Evolutionary conservation across 2,329 filamentous ascomycete species (phyloP), one percentile per base, ranked within the genome.

Genomic region (Cladosporium sp.): DNA sequence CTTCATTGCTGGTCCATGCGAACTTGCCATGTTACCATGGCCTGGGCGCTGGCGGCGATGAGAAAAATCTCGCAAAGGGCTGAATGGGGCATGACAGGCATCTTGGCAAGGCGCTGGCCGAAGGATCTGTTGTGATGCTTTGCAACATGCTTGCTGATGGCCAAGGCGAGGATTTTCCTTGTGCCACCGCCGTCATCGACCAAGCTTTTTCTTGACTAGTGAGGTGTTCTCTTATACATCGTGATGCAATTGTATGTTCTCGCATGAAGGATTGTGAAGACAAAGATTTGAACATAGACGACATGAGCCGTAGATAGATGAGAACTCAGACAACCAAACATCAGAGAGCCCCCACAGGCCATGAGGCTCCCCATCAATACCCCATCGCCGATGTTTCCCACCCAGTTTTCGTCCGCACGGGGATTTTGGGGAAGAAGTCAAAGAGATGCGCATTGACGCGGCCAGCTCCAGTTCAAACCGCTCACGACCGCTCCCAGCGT

Each of bases 151-250:
- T 27, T 27, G 22, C 22, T 27, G 4, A 27, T 27, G 43, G 43
- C 43, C 43, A 47, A 47, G 43, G 43, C 43, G 43, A 37, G 8
- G 17, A 45, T 39, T 34, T 47, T 47, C 22, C 20, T 27, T 41
- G 45, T 41, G 45, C 45, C 45, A 41, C 37, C 27, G 13, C 24
- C 45, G 45, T 48, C 45, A 48, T 41, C 37, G 27, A 41, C 24
- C 37, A 48, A 40, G 45, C 37, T 34, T 48, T 29, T n/a, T n/a
- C 32, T 27, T 27, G 22, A 27, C 22, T 27, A 27, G 22, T 9
- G 22, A 27, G 9, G n/a, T n/a, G n/a, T 19, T 11, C 15, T 24
- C 32, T 38, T 47, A 34, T 30, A 27, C 27, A 19, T 20, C 27
- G 30, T 20, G 22, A 29, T 17, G 17, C 13, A 38, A 19, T 38